Conservation (phyloP, 495 filamentous ascomycete species). For the Geoglossum glabrum region DNA sequence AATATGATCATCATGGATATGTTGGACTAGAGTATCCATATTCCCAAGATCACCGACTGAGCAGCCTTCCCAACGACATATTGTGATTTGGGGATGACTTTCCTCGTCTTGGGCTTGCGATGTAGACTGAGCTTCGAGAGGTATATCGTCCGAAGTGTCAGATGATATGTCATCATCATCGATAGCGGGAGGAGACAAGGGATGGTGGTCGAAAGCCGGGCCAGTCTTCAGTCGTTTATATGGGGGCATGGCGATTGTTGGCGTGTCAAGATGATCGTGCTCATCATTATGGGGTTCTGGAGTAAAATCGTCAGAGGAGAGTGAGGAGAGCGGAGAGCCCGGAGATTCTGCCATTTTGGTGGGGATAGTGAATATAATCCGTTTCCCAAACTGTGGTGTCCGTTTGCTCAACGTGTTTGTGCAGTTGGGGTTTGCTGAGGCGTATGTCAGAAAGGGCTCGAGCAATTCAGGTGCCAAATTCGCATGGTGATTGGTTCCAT, state of each 20-base stretch:
- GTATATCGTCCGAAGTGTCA: constrained; percentile 75
- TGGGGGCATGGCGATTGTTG: constrained; percentile 12
- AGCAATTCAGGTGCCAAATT: background rate
- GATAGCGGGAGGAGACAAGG: constrained; percentile 9
- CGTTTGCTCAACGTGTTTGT: background rate
- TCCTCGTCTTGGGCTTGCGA: constrained; percentile 45
- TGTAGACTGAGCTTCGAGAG: constrained; percentile 21
- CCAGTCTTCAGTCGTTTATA: constrained; percentile 18
- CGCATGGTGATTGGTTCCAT: background rate
- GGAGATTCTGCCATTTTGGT: constrained; percentile 14
- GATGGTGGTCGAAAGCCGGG: constrained; percentile 4
- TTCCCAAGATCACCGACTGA: constrained; percentile 59
- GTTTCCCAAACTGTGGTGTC: no score
- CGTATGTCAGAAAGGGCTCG: background rate
- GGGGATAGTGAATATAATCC: background rate
- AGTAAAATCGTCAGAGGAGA: constrained; percentile 14
- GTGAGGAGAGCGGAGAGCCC: constrained; percentile 15
- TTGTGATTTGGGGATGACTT: constrained; percentile 71
- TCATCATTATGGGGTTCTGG: constrained; percentile 2
- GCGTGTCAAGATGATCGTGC: background rate
- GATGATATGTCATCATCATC: constrained; percentile 42
- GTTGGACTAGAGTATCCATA: constrained; percentile 83
- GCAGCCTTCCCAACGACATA: constrained; percentile 82
- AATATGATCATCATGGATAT: constrained; percentile 88
- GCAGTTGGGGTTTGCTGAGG: background rate